Base-by-base conservation (phyloP, 2,329 filamentous ascomycete genomes). In the Penicillium sp. region DNA sequence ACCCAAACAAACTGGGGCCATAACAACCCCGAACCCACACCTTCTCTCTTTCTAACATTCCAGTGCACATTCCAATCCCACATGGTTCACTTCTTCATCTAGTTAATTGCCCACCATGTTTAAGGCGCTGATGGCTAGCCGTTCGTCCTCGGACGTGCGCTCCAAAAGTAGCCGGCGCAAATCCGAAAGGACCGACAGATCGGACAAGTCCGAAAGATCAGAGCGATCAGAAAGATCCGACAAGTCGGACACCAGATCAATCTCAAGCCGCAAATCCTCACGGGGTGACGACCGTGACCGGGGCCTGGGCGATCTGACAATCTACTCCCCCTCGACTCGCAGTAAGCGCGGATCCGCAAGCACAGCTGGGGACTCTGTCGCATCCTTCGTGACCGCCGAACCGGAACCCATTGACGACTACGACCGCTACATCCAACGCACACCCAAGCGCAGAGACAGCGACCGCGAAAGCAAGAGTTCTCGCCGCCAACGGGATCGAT, bases 281-380 rank as follows among this genome's bases (percentile, higher is more conserved):
- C 72, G 74, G 70, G 72, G 72, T 75, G 75, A 78, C 72, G 75
- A 77, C 70, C 75, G 75, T 72, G 74, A 73, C 53, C 71, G 72
- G 50, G 73, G 69, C 53, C 62, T 74, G 59, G 70, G 67, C 49
- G 71, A 73, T 58, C 55, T 71, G 58, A 60, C 65, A 18, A 52
- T 61, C 50, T 68, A 70, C 50, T 49, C 64, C 41, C 59, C 64
- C 41, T 61, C 24, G 24, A 27, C 58, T 43, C 62, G 63, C 45
- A 67, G 58, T 57, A 63, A 49, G 58, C 67, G 67, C 42, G 62
- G 65, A 49, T 4, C 58, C 66, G 10, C 45, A 62, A 71, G 69
- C 50, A 55, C 56, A 18, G 64, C 67, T 13, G 65, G 58, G 43
- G 69, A 71, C 21, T 71, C 68, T 5, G 60, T 69, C 53, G 68